phyloP scores from a whole-genome alignment of 495 filamentous ascomycete species.

The Chlorociboria aeruginascens region DNA sequence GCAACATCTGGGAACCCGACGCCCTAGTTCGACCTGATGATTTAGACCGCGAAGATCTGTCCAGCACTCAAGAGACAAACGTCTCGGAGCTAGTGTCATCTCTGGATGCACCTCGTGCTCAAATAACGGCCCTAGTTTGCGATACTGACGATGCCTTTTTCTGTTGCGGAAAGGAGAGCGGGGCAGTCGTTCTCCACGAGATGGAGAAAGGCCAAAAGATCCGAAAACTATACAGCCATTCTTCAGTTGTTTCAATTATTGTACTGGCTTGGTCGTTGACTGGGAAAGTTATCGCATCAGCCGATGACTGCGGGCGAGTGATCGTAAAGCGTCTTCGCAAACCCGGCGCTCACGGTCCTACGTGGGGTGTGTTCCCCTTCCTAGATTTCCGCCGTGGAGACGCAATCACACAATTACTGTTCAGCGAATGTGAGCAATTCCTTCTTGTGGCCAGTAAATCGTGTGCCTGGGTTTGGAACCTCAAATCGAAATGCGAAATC shows the following conservation, averaged over 20 bases:
- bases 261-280: constrained; percentile 5
- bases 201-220: constrained; percentile 2
- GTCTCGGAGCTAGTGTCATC: not conserved
- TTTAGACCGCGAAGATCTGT: constrained; percentile 1
- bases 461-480: not conserved
- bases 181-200: constrained; percentile 6
- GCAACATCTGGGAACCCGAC: constrained; percentile 23
- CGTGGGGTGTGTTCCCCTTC: constrained; percentile 3
- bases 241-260: not conserved
- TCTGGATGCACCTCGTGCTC: constrained; percentile 1
- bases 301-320: constrained; percentile 5
- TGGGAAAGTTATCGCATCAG: constrained; percentile 3
- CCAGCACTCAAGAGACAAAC: constrained; percentile 8
- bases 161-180: constrained; percentile 16
- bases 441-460: not conserved
- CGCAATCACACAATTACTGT: not conserved
- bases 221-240: constrained; percentile 4
- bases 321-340: constrained; percentile 3
- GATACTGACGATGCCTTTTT: constrained; percentile 5
- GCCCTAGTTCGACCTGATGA: constrained; percentile 13
- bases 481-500: not conserved
- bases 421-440: not conserved
- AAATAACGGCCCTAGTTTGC: constrained; percentile 8
- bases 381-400: constrained; percentile 1
- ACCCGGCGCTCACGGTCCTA: not conserved